Base-by-base conservation (phyloP, 2,329 filamentous ascomycete genomes). In the Botrytis galanthina region DNA sequence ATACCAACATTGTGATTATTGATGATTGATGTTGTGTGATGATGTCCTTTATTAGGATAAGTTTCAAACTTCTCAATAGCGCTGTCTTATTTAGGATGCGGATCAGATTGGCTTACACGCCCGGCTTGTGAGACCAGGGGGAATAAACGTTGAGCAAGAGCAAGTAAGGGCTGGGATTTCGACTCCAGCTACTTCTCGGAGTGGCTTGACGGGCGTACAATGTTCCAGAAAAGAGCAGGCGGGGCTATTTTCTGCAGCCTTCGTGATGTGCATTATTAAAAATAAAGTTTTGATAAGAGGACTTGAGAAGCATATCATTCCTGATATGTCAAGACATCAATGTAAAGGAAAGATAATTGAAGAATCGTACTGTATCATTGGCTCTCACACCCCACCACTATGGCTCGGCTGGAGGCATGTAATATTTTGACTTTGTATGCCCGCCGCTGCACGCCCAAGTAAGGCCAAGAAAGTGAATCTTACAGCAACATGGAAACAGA, bases 111-210 rank as follows among this genome's bases (percentile, higher is more conserved):
- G 64, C 46, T 57, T 68, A 54, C 48, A 32, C 35, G 35, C 35
- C 35, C 48, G 66, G 66, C 35, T 68, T 57, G 26, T 68, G 66
- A 68, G 26, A 68, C 54, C 35, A 54, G 66, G 66, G 64, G 48
- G 22, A 42, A 42, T 57, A 42, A 68, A 57, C 66, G 66, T 68
- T 68, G 64, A 68, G 48, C 26, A 68, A 42, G 35, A 42, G 57
- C 29, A 67, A 54, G 35, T 39, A 67, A 67, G 64, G 46, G 64
- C 46, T 29, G 35, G 46, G 12, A 37, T 51, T 67, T 67, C 39
- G 32, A 57, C 16, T 57, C 39, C 48, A 42, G 48, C 48, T 68
- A 51, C 48, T 68, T 68, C 35, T 68, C 18, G 66, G 48, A 29
- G 48, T 42, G 66, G 44, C 48, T 42, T 57, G 29, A 54, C 20